Evolutionary conservation across 2,329 filamentous ascomycete genomes (phyloP), one percentile per base, ranked within the genome.

Genomic region (Colletotrichum sp.): DNA sequence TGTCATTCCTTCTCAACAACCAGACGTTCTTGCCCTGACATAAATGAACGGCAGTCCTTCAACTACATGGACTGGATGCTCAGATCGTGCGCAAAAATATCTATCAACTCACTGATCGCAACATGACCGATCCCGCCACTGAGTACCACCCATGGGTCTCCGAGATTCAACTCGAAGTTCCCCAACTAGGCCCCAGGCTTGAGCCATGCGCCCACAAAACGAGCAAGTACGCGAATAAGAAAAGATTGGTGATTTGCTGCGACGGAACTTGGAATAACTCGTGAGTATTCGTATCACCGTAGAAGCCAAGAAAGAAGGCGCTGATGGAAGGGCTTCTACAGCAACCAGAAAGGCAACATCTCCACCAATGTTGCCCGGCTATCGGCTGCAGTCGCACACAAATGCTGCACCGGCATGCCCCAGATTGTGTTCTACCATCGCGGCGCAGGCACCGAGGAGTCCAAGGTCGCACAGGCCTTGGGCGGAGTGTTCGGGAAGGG

Each of bases 371-470:
- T 85, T 12, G 82, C 81, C 32, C 82, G 83, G 18, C 78, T 85
- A 8, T 81, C 81, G 16, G 80, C 83, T 34, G 81, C 81, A 3
- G 75, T 85, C 9, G 79, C 79, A 10, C 80, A 80, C 16, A 81
- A 80, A 7, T 79, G 81, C 26, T 79, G 78, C 52, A 81, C 80
- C 18, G 78, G 80, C 64, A 81, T 81, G 79, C 81, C 82, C n/a
- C 84, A 85, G 76, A 74, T 86, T 39, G 81, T 85, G 8, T 84
- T 82, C 76, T 86, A 86, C 70, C 83, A 85, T 26, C 81, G 83
- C 9, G 84, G 84, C 9, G 82, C 83, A 26, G 84, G 84, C 2
- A 81, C 80, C 4, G 80, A 78, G 24, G 77, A 78, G 24, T 79
- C 78, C 39, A 78, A 78, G 49, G 75, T 75, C n/a, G 80, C 78